These are phyloP conservation scores for Fusarium bulbicola DNA, from an alignment of 2,329 filamentous ascomycete genomes.

Conservation along the genomic window DNA sequence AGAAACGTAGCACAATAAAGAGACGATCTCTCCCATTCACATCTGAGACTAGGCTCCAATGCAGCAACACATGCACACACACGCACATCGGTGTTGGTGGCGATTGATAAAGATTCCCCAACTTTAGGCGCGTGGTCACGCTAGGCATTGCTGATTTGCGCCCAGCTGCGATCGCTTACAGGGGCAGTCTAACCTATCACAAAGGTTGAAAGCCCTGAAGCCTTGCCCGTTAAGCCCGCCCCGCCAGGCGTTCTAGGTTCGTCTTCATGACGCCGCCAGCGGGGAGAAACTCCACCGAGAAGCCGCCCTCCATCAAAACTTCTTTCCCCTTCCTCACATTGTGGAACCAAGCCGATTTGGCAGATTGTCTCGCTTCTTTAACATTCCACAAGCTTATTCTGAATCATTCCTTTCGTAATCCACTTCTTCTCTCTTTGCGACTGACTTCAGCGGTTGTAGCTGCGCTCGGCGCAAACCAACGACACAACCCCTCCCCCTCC, in stretches of 20 bases:
- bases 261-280: constrained; percentile 38
- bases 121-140: constrained; percentile 31
- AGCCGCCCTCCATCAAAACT: constrained; percentile 36
- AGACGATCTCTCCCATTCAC: not conserved
- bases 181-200: constrained; percentile 24
- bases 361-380: constrained; percentile 23
- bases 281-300: constrained; percentile 41
- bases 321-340: constrained; percentile 34
- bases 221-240: constrained; percentile 15
- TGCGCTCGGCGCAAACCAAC: constrained; percentile 38
- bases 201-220: constrained; percentile 24
- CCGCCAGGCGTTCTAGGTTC: constrained; percentile 1
- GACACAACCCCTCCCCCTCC: constrained; percentile 27
- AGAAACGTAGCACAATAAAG: no score
- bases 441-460: constrained; percentile 5
- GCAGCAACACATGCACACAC: not conserved
- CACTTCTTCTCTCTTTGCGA: constrained; percentile 16
- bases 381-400: constrained; percentile 12
- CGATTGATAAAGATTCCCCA: constrained; percentile 37
- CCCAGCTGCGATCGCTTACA: constrained; percentile 15
- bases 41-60: not conserved
- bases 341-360: constrained; percentile 33
- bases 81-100: constrained; percentile 9
- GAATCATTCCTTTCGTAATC: not conserved
- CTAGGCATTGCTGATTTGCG: constrained; percentile 37